Conservation (phyloP, 306 rosid species). For the Ceratonia siliqua region DNA sequence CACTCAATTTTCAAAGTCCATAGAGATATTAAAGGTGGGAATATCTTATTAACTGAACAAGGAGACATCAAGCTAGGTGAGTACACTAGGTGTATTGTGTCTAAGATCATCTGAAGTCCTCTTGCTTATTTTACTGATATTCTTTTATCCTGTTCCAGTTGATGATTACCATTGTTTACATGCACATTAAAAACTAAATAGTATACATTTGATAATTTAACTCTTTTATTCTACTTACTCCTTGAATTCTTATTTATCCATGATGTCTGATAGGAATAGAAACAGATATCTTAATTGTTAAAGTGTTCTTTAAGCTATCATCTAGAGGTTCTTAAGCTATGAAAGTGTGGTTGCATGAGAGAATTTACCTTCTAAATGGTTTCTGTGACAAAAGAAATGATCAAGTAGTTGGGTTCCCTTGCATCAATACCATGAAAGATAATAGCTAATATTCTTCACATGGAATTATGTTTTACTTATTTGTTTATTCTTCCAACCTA, state of each 20-base stretch:
- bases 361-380: too few relatives aligned
- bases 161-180: conserved; percentile 23
- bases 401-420: too few relatives aligned
- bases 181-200: not conserved
- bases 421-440: too few relatives aligned
- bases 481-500: too few relatives aligned
- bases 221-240: not conserved
- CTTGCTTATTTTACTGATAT: conserved; percentile 2
- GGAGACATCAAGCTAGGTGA: conserved; percentile 98
- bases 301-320: not conserved
- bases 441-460: too few relatives aligned
- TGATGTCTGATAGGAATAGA: not conserved
- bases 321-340: conserved; percentile 6
- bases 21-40: conserved; percentile 98
- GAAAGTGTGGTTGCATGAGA: conserved; percentile 14
- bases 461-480: too few relatives aligned
- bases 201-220: conserved; percentile 9
- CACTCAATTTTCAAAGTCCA: conserved; percentile 97
- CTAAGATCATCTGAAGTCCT: not conserved
- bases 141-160: not conserved
- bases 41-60: conserved; percentile 93
- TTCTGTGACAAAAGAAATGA: too few relatives aligned
- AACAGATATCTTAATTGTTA: conserved; percentile 3
- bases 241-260: conserved; percentile 14
- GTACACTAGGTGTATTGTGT: conserved; percentile 38